phyloP scores from a whole-genome alignment of 805 yeast species.

The Hanseniaspora clermontiae region DNA sequence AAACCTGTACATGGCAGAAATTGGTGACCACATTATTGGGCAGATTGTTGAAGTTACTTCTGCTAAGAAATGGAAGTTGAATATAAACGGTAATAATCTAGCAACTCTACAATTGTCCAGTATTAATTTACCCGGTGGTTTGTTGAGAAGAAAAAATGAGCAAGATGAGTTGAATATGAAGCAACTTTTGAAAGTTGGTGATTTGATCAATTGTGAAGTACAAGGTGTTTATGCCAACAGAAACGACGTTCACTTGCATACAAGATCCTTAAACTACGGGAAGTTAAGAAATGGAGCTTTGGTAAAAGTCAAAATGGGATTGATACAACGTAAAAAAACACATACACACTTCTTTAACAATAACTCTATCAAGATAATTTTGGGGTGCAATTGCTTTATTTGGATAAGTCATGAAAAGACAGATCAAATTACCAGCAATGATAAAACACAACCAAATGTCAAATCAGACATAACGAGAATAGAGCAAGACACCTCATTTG shows the following conservation, averaged over 20 bases:
- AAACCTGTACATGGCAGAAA: slow-evolving; percentile 69
- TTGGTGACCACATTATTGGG: slow-evolving; percentile 94
- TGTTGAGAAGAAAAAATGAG: slow-evolving; percentile 83
- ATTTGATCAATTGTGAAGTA: slow-evolving; percentile 87
- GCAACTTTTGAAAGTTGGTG: slow-evolving; percentile 86
- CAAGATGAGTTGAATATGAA: slow-evolving; percentile 96
- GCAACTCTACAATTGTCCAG: slow-evolving; percentile 89
- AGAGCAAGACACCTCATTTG: slow-evolving; percentile 90
- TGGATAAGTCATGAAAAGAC: slow-evolving; percentile 71
- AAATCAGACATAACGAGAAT: slow-evolving; percentile 50
- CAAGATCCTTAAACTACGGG: slow-evolving; percentile 90
- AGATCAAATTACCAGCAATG: slow-evolving; percentile 22
- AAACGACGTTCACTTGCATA: slow-evolving; percentile 75
- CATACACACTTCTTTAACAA: slow-evolving; percentile 88
- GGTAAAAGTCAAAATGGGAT: slow-evolving; percentile 64
- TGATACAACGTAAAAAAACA: slow-evolving; percentile 72
- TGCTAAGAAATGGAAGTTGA: slow-evolving; percentile 83
- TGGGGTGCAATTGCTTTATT: slow-evolving; percentile 89
- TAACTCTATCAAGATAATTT: slow-evolving; percentile 62
- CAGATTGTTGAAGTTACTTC: slow-evolving; percentile 88
- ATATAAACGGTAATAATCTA: slow-evolving; percentile 87
- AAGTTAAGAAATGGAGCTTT: slow-evolving; percentile 85
- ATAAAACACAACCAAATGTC: slow-evolving; percentile 19
- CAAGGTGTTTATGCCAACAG: slow-evolving; percentile 85
- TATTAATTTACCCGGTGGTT: slow-evolving; percentile 94